These are phyloP conservation scores for Saccharomycopsis javanensis DNA, from an alignment of 805 yeast genomes.

Conservation along the genomic window DNA sequence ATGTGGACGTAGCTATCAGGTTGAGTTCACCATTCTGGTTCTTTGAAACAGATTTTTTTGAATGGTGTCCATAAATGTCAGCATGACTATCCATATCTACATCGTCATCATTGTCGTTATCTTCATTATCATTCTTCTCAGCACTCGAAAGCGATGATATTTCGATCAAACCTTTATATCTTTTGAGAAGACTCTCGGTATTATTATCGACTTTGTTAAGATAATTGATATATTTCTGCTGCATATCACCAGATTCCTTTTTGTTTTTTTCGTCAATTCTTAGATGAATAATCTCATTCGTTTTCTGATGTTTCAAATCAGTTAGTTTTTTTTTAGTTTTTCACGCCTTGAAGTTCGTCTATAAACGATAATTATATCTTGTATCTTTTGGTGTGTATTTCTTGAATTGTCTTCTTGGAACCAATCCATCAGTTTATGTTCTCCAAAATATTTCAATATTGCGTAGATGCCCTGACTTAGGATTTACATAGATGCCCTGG, in stretches of 20 bases:
- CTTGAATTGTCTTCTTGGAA: no score
- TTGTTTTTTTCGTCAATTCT: not conserved
- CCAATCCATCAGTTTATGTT: no score
- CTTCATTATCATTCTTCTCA: not conserved
- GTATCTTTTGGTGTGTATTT: no score
- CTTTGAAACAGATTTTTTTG: not conserved
- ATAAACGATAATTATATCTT: no score
- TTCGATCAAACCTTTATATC: slow-evolving; percentile 10
- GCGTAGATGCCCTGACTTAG: no score
- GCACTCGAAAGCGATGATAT: slow-evolving; percentile 3
- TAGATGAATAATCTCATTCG: not conserved
- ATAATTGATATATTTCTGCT: slow-evolving; percentile 15
- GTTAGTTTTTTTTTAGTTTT: no score
- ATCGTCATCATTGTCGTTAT: slow-evolving; percentile 4
- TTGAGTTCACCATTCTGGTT: slow-evolving; percentile 7
- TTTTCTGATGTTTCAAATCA: no score
- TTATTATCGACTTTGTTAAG: slow-evolving; percentile 16
- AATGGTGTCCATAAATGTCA: not conserved
- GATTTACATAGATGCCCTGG: not conserved
- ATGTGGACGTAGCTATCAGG: slow-evolving; percentile 15
- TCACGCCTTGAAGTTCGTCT: no score
- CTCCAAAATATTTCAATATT: no score
- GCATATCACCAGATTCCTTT: slow-evolving; percentile 5
- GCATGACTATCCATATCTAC: slow-evolving; percentile 4
- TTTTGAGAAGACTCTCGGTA: slow-evolving; percentile 15